Evolutionary conservation across 768 basidiomycete genomes (phyloP).

Genomic region (Phylloporus arenicola): DNA sequence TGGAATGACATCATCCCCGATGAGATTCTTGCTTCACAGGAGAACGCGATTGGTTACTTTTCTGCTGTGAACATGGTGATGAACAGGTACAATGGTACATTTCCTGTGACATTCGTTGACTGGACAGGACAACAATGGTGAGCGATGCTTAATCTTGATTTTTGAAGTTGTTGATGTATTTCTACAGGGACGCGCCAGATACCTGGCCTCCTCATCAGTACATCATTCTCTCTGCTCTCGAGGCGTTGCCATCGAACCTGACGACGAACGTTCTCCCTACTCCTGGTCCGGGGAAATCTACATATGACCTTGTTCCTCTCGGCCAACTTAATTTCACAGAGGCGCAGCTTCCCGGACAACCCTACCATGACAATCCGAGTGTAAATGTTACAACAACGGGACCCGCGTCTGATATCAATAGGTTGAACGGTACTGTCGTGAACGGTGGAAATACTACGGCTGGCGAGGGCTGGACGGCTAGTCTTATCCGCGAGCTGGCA

Average conservation of each 20-base stretch:
- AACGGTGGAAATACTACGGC: constrained; percentile 62
- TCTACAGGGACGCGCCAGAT: constrained; percentile 74
- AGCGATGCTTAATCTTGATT: not conserved
- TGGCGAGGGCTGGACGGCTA: constrained; percentile 61
- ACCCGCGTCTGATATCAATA: constrained; percentile 57
- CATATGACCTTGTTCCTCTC: constrained; percentile 63
- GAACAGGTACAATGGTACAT: constrained; percentile 83
- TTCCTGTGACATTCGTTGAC: constrained; percentile 72
- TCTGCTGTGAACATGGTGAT: constrained; percentile 70
- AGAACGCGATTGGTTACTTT: constrained; percentile 68
- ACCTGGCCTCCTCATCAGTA: constrained; percentile 86
- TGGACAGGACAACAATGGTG: constrained; percentile 77
- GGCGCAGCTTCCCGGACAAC: constrained; percentile 64
- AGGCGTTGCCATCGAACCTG: constrained; percentile 66
- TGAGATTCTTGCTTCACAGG: constrained; percentile 52
- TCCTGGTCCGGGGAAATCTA: constrained; percentile 45
- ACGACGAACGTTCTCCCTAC: constrained; percentile 53
- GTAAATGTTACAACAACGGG: constrained; percentile 50
- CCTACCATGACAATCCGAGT: constrained; percentile 33
- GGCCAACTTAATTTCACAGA: constrained; percentile 84
- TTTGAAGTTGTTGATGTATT: not conserved
- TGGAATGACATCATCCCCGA: constrained; percentile 84
- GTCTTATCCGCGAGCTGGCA: constrained; percentile 66
- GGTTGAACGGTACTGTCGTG: constrained; percentile 46
- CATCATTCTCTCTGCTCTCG: constrained; percentile 72